phyloP scores from a whole-genome alignment of 2,329 filamentous ascomycete species.

The Aciculosporium take region DNA sequence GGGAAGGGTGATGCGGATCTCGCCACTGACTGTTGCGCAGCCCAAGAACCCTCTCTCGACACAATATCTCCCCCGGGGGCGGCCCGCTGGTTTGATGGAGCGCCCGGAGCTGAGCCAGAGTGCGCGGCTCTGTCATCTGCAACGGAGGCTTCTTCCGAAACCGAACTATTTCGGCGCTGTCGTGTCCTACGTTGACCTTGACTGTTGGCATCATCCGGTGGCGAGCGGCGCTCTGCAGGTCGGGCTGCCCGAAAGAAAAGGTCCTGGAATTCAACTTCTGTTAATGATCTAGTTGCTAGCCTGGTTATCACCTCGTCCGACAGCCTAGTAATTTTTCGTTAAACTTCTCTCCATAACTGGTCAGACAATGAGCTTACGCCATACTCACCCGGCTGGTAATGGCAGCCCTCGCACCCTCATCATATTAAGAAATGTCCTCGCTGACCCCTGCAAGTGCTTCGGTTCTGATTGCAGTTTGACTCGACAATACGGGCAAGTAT shows the following conservation, averaged over 20 bases:
- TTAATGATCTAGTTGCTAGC: slow-evolving; percentile 6
- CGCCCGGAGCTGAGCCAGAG: not conserved
- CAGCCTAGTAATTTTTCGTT: not conserved
- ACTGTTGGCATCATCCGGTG: slow-evolving; percentile 13
- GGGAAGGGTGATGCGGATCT: not conserved
- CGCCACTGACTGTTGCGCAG: not conserved
- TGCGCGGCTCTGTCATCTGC: not conserved
- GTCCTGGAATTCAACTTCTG: slow-evolving; percentile 8
- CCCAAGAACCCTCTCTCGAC: not conserved
- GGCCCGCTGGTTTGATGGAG: not conserved
- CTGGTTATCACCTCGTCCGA: slow-evolving; percentile 12
- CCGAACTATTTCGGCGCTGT: slow-evolving; percentile 12
- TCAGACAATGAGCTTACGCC: not conserved
- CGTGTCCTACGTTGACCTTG: slow-evolving; percentile 17
- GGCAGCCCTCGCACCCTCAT: slow-evolving; percentile 16
- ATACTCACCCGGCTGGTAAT: slow-evolving; percentile 12
- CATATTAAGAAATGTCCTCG: slow-evolving; percentile 17
- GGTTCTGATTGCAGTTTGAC: slow-evolving; percentile 42
- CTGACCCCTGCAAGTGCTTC: slow-evolving; percentile 10
- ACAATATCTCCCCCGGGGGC: not conserved
- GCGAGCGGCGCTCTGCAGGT: slow-evolving; percentile 13
- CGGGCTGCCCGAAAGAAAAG: slow-evolving; percentile 7
- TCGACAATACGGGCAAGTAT: slow-evolving; percentile 51
- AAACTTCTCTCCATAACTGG: not conserved
- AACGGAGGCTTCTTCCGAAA: not conserved